Evolutionary conservation across 2,329 filamentous ascomycete species (phyloP).

Genomic region (Xenosphaeropsis pyriputrescens): DNA sequence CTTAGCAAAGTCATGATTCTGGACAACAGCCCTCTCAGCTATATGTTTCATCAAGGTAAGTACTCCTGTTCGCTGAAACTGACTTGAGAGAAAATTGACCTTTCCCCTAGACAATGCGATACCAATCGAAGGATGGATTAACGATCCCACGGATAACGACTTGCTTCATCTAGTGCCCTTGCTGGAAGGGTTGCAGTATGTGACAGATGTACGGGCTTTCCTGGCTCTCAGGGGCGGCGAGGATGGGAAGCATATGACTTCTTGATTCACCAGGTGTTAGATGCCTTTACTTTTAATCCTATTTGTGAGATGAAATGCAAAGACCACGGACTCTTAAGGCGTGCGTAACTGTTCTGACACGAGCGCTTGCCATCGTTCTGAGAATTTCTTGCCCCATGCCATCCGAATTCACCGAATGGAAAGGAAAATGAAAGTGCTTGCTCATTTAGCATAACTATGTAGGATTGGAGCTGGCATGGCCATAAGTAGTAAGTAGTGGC

Average conservation of each 20-base stretch:
- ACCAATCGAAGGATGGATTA: conserved; percentile 98
- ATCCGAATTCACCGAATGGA: too few relatives aligned
- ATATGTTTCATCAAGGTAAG: conserved; percentile 95
- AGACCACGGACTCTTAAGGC: too few relatives aligned
- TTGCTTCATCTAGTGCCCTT: conserved; percentile 84
- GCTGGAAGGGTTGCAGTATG: conserved; percentile 89
- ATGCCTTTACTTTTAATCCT: too few relatives aligned
- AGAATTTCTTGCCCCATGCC: too few relatives aligned
- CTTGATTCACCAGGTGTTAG: background rate
- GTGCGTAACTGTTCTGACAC: too few relatives aligned
- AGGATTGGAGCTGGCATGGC: too few relatives aligned
- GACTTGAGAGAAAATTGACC: background rate
- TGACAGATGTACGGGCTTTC: conserved; percentile 85
- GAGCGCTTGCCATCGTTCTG: too few relatives aligned
- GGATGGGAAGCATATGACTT: conserved; percentile 36
- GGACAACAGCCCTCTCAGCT: conserved; percentile 96
- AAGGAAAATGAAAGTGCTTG: too few relatives aligned
- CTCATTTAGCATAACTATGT: too few relatives aligned
- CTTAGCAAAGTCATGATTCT: conserved; percentile 97
- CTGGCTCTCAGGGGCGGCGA: conserved; percentile 82
- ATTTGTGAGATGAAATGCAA: too few relatives aligned
- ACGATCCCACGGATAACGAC: conserved; percentile 92
- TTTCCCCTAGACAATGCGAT: conserved; percentile 75
- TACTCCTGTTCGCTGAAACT: conserved; percentile 1
- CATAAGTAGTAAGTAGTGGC: too few relatives aligned